phyloP scores from a whole-genome alignment of 306 rosid genomes.

The Fragaria ananassa region DNA sequence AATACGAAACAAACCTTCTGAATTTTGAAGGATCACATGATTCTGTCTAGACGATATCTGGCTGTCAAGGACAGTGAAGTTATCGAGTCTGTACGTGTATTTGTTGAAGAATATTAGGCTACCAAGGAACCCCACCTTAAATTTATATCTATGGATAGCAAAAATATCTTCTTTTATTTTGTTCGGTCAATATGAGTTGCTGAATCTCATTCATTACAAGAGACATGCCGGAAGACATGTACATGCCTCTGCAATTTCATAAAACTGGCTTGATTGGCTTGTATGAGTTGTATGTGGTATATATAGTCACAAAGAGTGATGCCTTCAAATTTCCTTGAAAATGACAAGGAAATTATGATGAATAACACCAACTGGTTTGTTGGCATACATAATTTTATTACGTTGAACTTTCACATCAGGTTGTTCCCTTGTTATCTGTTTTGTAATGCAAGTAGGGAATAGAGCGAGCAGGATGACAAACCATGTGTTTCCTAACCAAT shows the following conservation, averaged over 20 bases:
- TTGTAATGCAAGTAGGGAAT: background rate
- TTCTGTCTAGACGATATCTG: slow-evolving; percentile 4
- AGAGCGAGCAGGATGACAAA: background rate
- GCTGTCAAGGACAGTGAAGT: background rate
- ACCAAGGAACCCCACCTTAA: no score
- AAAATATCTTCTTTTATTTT: no score
- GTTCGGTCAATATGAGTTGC: background rate
- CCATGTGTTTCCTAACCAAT: background rate
- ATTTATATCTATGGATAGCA: no score
- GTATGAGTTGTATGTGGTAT: no score
- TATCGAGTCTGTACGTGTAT: slow-evolving; percentile 10
- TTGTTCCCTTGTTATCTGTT: background rate
- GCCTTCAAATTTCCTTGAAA: no score
- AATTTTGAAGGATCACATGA: slow-evolving; percentile 19
- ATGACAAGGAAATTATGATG: no score
- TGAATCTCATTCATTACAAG: background rate
- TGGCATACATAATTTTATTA: no score
- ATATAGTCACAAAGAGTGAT: no score
- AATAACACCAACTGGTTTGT: no score
- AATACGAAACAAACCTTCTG: background rate
- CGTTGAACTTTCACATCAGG: background rate
- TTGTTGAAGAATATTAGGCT: background rate
- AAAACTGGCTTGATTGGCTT: no score
- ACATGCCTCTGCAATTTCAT: background rate
- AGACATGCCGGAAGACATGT: background rate